These are phyloP conservation scores for Schwanniomyces polymorphus DNA, from an alignment of 805 yeast species.

Conservation along the genomic window DNA sequence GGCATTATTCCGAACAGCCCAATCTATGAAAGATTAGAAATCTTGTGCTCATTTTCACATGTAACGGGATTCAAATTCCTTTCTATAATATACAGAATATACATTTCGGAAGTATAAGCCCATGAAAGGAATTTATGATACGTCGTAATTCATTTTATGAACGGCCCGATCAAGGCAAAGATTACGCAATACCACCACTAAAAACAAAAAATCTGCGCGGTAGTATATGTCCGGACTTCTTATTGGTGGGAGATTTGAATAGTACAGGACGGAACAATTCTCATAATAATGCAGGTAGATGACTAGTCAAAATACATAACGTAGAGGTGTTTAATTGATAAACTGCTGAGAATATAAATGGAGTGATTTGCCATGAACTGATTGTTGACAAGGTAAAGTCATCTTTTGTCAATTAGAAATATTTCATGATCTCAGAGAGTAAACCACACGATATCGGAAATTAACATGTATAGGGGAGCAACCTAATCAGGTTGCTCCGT, in stretches of 20 bases:
- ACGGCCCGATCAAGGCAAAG: background rate
- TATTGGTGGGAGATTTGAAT: background rate
- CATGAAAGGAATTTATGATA: background rate
- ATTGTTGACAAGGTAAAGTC: too few relatives aligned
- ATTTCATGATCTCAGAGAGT: too few relatives aligned
- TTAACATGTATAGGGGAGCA: background rate
- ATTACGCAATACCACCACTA: background rate
- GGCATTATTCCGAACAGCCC: too few relatives aligned
- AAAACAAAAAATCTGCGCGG: background rate
- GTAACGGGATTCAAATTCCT: background rate
- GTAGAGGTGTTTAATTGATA: background rate
- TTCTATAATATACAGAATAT: background rate
- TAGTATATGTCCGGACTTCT: background rate
- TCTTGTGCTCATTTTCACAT: background rate
- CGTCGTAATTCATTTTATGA: background rate
- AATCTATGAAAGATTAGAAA: too few relatives aligned
- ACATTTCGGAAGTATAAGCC: background rate
- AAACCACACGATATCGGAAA: too few relatives aligned
- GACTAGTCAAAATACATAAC: background rate
- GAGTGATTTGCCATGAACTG: background rate
- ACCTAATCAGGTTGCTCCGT: background rate
- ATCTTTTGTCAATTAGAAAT: too few relatives aligned
- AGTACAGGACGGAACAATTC: background rate
- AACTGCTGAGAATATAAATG: background rate
- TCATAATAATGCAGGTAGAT: background rate